A percentile compares a stretch with the other conserved stretches of the same genome.
phyloP scores from a whole-genome alignment of 23 red algal species.

The Agarophyton chilense region DNA sequence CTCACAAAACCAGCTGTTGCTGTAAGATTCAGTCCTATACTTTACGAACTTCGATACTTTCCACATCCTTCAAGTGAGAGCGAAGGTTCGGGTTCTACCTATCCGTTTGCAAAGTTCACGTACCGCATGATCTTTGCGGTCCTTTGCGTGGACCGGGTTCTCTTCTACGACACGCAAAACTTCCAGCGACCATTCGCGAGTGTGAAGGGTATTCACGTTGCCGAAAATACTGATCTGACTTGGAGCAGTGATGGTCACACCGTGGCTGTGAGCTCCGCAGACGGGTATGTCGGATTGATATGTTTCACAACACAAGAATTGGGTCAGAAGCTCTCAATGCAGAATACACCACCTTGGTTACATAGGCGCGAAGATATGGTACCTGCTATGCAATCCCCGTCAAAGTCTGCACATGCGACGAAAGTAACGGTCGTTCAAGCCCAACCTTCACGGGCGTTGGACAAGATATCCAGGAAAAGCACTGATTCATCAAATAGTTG shows the following conservation, averaged over 20 bases:
- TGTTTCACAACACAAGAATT: constrained; percentile 32
- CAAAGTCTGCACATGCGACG: neutral
- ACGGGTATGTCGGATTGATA: constrained; percentile 55
- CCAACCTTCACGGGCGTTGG: neutral
- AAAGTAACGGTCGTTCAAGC: neutral
- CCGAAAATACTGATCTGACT: constrained; percentile 76
- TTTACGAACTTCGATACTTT: constrained; percentile 44
- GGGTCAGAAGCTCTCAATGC: neutral
- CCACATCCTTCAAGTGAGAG: neutral
- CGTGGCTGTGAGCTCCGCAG: constrained; percentile 44
- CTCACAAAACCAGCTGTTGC: constrained; percentile 53
- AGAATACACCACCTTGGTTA: constrained; percentile 49
- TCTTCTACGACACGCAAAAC: constrained; percentile 82
- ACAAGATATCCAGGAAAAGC: too few species aligned
- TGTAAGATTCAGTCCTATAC: constrained; percentile 71
- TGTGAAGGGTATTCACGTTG: constrained; percentile 76
- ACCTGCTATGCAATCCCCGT: neutral
- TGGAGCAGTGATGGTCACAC: constrained; percentile 78
- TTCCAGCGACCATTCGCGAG: constrained; percentile 59
- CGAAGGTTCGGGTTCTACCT: neutral
- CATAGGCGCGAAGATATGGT: neutral
- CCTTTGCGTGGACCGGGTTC: constrained; percentile 54
- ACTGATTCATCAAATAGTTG: neutral
- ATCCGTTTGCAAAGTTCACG: constrained; percentile 37
- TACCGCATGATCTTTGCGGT: constrained; percentile 90